Percentiles rank a stretch among this genome's conserved stretches.
Evolutionary conservation across 306 rosid genomes (phyloP).

Genomic region (Cicer yamashitae): DNA sequence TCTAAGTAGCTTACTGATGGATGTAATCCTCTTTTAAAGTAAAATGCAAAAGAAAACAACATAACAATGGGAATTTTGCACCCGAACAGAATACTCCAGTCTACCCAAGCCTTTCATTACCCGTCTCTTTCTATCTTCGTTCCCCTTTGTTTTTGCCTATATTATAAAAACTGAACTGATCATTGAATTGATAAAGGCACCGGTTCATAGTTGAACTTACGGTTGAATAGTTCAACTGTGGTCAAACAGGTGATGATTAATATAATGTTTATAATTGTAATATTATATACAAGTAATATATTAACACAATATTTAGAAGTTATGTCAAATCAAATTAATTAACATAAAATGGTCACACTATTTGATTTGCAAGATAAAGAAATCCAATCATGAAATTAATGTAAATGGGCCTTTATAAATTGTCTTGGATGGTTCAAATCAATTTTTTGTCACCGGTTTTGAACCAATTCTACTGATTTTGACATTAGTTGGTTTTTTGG

Average conservation of each 20-base stretch:
- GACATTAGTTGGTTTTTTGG: neutral
- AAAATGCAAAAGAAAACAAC: slow-evolving; percentile 7
- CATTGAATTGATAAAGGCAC: neutral
- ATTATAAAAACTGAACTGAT: neutral
- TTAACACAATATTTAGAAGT: neutral
- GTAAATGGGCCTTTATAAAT: neutral
- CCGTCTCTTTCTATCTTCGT: neutral
- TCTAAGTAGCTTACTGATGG: neutral
- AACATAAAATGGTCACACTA: neutral
- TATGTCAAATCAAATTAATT: neutral
- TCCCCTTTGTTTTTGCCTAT: neutral
- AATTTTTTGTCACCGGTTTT: neutral
- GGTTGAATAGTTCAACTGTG: neutral
- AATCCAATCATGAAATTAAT: neutral
- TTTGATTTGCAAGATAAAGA: neutral
- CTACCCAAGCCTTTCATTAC: neutral
- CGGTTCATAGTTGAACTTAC: neutral
- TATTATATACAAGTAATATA: neutral
- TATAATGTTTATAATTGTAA: no score
- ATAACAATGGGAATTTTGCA: slow-evolving; percentile 15
- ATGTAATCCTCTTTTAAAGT: neutral
- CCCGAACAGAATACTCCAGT: slow-evolving; percentile 10
- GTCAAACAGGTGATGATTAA: neutral
- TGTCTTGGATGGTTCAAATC: neutral
- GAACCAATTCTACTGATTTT: neutral